These are phyloP conservation scores for Cryphonectria japonica DNA, from an alignment of 2,329 filamentous ascomycete species.

Conservation along the genomic window DNA sequence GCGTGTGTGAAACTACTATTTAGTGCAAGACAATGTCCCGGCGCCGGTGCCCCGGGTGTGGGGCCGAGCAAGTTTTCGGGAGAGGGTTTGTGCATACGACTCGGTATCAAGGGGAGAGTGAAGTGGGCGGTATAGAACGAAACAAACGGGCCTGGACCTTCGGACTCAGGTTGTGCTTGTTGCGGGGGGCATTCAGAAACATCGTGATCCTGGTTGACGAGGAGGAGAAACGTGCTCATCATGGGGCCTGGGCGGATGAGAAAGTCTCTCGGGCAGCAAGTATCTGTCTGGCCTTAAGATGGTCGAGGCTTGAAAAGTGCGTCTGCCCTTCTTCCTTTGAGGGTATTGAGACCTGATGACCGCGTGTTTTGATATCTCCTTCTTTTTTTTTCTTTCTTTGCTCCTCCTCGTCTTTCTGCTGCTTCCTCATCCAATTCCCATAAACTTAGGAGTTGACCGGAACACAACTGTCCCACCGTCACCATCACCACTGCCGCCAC, in stretches of 20 bases:
- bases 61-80: conserved; percentile 16
- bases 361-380: not conserved
- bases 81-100: not conserved
- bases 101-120: not conserved
- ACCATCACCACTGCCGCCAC: too few species aligned
- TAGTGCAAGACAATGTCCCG: too few species aligned
- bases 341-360: not conserved
- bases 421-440: not conserved
- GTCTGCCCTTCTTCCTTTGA: not conserved
- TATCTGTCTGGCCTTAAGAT: not conserved
- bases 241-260: conserved; percentile 30
- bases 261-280: not conserved
- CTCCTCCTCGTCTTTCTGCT: not conserved
- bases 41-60: not conserved
- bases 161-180: not conserved
- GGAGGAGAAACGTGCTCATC: conserved; percentile 4
- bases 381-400: not conserved
- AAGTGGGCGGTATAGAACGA: not conserved
- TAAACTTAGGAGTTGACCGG: too few species aligned
- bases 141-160: not conserved
- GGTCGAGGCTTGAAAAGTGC: not conserved
- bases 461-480: too few species aligned
- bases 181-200: not conserved
- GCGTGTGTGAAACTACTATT: not conserved
- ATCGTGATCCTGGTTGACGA: not conserved